These are phyloP conservation scores for Meira nashicola DNA, from an alignment of 1,284 basidiomycete genomes.

Conservation along the genomic window DNA sequence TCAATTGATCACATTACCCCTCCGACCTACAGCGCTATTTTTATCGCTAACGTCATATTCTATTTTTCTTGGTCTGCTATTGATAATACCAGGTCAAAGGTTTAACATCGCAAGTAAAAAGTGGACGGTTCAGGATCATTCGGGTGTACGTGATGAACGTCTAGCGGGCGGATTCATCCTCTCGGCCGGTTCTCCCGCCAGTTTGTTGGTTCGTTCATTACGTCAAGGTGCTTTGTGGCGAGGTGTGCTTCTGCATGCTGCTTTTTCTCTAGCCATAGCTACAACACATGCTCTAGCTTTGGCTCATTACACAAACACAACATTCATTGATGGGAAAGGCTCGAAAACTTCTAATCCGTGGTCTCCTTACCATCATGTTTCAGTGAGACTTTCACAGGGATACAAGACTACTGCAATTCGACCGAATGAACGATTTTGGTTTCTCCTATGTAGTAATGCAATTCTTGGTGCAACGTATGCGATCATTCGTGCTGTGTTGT, in stretches of 20 bases:
- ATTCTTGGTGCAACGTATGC: constrained; percentile 6
- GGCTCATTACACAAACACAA: background rate
- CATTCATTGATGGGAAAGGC: too few relatives aligned
- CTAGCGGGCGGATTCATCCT: background rate
- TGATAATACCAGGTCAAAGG: background rate
- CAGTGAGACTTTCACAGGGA: background rate
- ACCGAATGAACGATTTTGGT: constrained; percentile 7
- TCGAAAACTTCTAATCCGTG: background rate
- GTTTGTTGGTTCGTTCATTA: background rate
- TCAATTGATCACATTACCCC: background rate
- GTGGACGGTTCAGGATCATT: background rate
- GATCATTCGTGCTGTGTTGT: background rate
- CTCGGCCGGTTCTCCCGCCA: background rate
- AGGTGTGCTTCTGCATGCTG: background rate
- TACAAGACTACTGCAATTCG: background rate
- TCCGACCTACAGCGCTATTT: constrained; percentile 3
- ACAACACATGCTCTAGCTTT: background rate
- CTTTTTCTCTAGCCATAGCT: background rate
- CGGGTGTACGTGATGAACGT: background rate
- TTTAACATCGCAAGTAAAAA: background rate
- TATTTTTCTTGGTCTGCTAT: background rate
- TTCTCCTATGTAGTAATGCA: constrained; percentile 1
- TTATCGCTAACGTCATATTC: background rate
- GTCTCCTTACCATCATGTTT: constrained; percentile 4
- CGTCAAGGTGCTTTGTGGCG: background rate